Conservation (phyloP, 306 rosid genomes). For the Calophaca sinica region DNA sequence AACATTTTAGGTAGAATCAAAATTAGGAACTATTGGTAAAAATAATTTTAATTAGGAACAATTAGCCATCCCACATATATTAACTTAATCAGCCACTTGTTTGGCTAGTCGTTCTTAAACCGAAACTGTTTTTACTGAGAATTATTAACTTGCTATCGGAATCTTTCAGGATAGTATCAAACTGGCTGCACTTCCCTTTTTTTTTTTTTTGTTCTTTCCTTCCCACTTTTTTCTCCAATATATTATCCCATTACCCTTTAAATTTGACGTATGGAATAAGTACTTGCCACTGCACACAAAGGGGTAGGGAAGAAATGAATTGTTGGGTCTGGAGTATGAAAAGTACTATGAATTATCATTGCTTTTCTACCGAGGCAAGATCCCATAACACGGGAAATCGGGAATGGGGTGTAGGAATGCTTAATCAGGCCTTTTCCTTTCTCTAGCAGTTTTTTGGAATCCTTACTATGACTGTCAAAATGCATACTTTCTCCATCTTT, state of each 20-base stretch:
- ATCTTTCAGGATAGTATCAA: too few relatives aligned
- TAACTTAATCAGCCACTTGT: not conserved
- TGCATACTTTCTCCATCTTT: constrained; percentile 4
- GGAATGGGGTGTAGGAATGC: constrained; percentile 24
- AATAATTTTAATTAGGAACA: constrained; percentile 4
- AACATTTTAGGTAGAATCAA: constrained; percentile 2
- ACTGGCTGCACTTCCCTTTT: too few relatives aligned
- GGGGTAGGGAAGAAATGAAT: not conserved
- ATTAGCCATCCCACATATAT: constrained; percentile 3
- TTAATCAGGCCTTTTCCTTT: not conserved
- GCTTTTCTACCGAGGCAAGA: not conserved
- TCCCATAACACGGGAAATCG: not conserved
- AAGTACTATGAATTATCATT: not conserved
- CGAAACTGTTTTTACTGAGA: too few relatives aligned
- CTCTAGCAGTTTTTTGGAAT: not conserved
- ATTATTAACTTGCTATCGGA: too few relatives aligned
- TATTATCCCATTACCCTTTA: too few relatives aligned
- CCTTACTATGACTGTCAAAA: not conserved
- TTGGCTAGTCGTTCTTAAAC: constrained; percentile 3
- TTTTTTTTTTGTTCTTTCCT: too few relatives aligned
- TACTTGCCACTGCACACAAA: too few relatives aligned
- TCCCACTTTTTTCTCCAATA: too few relatives aligned
- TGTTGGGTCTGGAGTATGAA: not conserved
- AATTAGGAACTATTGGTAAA: constrained; percentile 11
- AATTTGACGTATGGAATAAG: too few relatives aligned